A percentile compares a stretch with the other conserved stretches of the same genome.
Evolutionary conservation across 2,329 filamentous ascomycete genomes (phyloP).

Genomic region (Coleophoma crateriformis): DNA sequence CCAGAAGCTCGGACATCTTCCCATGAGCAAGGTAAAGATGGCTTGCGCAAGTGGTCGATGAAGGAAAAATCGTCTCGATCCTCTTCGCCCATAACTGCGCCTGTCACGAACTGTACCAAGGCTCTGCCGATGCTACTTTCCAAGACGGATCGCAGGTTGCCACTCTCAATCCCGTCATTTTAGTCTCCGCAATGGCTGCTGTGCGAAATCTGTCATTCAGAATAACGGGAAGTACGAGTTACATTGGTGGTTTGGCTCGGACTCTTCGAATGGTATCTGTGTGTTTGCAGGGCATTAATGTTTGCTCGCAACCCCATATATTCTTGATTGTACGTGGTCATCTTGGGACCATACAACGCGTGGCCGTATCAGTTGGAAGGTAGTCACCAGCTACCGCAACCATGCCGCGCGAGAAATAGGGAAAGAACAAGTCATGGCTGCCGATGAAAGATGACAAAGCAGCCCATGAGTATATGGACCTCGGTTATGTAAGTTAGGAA

Average conservation of each 20-base stretch:
- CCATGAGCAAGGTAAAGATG: neutral
- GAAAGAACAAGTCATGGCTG: neutral
- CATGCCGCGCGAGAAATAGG: neutral
- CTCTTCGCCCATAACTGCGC: neutral
- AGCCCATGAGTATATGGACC: neutral
- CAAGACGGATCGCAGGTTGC: neutral
- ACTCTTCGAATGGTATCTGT: no score
- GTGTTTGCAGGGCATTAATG: no score
- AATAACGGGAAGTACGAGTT: neutral
- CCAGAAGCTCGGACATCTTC: neutral
- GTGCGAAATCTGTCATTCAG: neutral
- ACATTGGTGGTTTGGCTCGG: neutral
- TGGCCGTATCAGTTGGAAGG: neutral
- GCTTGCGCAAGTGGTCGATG: neutral
- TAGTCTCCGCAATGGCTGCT: neutral
- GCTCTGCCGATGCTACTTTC: neutral
- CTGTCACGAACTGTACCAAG: neutral
- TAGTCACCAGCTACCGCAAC: neutral
- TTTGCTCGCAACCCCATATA: neutral
- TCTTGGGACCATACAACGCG: neutral
- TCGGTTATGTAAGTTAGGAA: no score
- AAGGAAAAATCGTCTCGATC: neutral
- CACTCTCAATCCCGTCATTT: neutral
- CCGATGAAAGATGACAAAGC: neutral
- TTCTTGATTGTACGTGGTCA: neutral